Evolutionary conservation across 805 yeast genomes (phyloP).

Genomic region (Kluyveromyces aestuarii): DNA sequence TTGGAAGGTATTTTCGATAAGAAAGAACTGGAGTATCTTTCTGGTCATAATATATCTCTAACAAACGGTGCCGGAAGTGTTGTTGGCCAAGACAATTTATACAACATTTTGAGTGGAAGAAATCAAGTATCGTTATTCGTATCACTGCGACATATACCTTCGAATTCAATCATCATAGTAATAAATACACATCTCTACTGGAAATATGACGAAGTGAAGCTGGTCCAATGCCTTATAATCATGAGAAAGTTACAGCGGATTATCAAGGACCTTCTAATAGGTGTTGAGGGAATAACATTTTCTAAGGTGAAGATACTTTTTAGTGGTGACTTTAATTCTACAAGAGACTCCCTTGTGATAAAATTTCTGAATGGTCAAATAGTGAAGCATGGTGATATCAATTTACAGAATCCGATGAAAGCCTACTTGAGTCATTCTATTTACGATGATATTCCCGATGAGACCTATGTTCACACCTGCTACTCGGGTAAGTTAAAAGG

Average conservation of each 20-base stretch:
- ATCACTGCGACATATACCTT: constrained; percentile 36
- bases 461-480: constrained; percentile 33
- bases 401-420: constrained; percentile 25
- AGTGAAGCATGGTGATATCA: constrained; percentile 21
- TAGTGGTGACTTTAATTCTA: constrained; percentile 52
- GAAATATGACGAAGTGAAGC: constrained; percentile 47
- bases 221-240: constrained; percentile 42
- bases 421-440: constrained; percentile 26
- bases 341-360: constrained; percentile 40
- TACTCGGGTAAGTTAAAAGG: constrained; percentile 42
- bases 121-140: constrained; percentile 52
- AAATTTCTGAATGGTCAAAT: constrained; percentile 32
- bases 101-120: constrained; percentile 33
- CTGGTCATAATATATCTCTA: constrained; percentile 12
- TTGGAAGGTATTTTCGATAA: constrained; percentile 22
- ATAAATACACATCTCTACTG: constrained; percentile 58
- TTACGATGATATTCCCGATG: constrained; percentile 23
- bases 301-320: constrained; percentile 33
- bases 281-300: constrained; percentile 15
- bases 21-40: constrained; percentile 20
- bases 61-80: constrained; percentile 26
- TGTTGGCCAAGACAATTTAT: constrained; percentile 16
- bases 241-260: constrained; percentile 26
- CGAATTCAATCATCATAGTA: constrained; percentile 35
- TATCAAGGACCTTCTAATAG: constrained; percentile 17